Conservation (phyloP, 176 grass and related monocot species). For the Eleusine indica region DNA sequence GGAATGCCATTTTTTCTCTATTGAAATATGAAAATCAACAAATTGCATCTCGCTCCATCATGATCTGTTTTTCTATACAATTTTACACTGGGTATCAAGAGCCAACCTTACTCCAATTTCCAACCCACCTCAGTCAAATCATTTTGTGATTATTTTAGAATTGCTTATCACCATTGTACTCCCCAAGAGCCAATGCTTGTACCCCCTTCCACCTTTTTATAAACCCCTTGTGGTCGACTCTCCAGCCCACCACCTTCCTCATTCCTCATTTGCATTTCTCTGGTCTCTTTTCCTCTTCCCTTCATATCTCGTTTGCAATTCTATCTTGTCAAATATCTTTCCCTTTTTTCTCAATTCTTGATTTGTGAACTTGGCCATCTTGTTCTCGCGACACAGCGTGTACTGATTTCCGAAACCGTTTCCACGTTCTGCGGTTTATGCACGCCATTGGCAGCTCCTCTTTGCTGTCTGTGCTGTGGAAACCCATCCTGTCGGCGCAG, state of each 20-base stretch:
- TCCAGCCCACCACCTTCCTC: neutral
- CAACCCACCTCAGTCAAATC: constrained; percentile 14
- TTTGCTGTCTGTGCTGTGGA: constrained; percentile 2
- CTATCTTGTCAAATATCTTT: neutral
- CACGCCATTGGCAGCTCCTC: neutral
- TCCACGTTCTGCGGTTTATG: constrained; percentile 22
- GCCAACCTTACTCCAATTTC: neutral
- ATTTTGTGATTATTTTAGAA: neutral
- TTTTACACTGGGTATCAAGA: neutral
- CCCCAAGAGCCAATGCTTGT: constrained; percentile 17
- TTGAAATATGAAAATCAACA: neutral
- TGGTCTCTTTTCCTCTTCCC: neutral
- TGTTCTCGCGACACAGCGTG: neutral
- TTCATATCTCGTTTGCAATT: neutral
- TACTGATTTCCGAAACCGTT: neutral
- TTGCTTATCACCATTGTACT: neutral
- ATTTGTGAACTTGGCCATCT: neutral
- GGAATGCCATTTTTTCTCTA: neutral
- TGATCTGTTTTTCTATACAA: neutral
- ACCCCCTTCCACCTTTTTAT: constrained; percentile 30
- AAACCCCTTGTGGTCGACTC: neutral
- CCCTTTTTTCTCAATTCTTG: neutral
- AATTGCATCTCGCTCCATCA: neutral
- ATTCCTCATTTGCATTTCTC: neutral
- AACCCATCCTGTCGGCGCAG: neutral